Conservation (phyloP, 73 alveolate species). For the Blepharisma japonicum region DNA sequence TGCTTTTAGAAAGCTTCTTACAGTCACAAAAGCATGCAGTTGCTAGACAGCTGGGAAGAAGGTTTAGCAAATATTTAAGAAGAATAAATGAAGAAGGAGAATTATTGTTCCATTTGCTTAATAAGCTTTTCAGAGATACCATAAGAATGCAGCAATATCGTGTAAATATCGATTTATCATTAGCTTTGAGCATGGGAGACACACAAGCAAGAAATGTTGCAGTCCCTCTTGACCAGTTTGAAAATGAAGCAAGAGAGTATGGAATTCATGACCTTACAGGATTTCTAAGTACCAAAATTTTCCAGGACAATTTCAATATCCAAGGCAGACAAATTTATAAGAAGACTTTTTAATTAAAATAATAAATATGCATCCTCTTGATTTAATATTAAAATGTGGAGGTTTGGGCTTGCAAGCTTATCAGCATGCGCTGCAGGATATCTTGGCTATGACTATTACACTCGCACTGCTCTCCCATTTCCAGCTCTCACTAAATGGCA, state of each 20-base stretch:
- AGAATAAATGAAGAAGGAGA: conserved; percentile 13
- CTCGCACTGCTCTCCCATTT: too few relatives aligned
- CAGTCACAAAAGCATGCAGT: conserved; percentile 93
- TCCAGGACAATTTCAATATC: conserved; percentile 3
- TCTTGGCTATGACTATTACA: too few relatives aligned
- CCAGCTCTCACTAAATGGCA: too few relatives aligned
- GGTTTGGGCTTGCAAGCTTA: too few relatives aligned
- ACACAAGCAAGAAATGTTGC: conserved; percentile 41
- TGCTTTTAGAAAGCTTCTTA: conserved; percentile 92
- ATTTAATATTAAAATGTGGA: too few relatives aligned
- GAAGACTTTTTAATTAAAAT: conserved; percentile 27
- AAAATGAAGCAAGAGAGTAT: conserved; percentile 63
- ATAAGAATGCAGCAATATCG: background rate
- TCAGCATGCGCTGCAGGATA: too few relatives aligned
- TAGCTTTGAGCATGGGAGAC: conserved; percentile 36
- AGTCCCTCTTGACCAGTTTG: conserved; percentile 51
- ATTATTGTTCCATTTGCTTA: conserved; percentile 23
- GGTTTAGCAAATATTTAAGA: conserved; percentile 73
- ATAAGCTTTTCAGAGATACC: conserved; percentile 26
- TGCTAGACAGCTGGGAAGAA: conserved; percentile 84
- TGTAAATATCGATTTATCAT: conserved; percentile 26
- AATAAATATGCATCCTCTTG: too few relatives aligned
- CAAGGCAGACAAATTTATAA: conserved; percentile 20
- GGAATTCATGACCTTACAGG: conserved; percentile 19
- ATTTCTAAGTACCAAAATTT: background rate